A percentile compares a stretch with the other conserved stretches of the same genome.
Conservation (phyloP, 2,329 filamentous ascomycete species). For the Penicillium concentricum region DNA sequence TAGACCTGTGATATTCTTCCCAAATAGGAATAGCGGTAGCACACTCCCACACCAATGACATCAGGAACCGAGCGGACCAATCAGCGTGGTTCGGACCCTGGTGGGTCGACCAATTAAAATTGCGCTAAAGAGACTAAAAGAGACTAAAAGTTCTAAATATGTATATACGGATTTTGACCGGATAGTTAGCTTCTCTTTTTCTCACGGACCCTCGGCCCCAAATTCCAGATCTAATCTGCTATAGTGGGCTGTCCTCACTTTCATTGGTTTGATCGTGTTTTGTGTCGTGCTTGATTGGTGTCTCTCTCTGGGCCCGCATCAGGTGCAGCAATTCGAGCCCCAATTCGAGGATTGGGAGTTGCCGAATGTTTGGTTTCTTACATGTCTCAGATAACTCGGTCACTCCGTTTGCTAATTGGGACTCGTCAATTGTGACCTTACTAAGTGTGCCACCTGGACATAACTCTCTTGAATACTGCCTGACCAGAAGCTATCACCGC, state of each 20-base stretch:
- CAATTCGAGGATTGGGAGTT: neutral
- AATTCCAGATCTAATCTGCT: neutral
- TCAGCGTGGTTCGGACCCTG: neutral
- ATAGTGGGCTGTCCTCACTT: neutral
- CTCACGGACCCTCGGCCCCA: neutral
- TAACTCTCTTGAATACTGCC: too few relatives aligned
- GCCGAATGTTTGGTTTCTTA: neutral
- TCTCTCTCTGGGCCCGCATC: neutral
- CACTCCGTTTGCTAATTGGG: neutral
- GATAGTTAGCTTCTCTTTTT: neutral
- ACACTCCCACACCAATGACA: conserved; percentile 10
- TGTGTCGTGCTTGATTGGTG: neutral
- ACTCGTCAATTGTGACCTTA: neutral
- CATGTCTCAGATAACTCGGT: conserved; percentile 3
- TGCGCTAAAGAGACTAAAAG: neutral
- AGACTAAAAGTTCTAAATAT: conserved; percentile 6
- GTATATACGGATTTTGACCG: neutral
- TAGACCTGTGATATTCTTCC: conserved; percentile 13
- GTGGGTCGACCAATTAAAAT: conserved; percentile 1
- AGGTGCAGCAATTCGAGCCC: neutral
- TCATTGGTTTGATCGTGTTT: neutral
- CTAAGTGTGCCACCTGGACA: too few relatives aligned
- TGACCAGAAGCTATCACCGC: too few relatives aligned
- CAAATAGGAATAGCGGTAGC: conserved; percentile 14
- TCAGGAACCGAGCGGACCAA: conserved; percentile 26